Conservation (phyloP, 805 yeast species). For the Tetrapisispora taiwanensis region DNA sequence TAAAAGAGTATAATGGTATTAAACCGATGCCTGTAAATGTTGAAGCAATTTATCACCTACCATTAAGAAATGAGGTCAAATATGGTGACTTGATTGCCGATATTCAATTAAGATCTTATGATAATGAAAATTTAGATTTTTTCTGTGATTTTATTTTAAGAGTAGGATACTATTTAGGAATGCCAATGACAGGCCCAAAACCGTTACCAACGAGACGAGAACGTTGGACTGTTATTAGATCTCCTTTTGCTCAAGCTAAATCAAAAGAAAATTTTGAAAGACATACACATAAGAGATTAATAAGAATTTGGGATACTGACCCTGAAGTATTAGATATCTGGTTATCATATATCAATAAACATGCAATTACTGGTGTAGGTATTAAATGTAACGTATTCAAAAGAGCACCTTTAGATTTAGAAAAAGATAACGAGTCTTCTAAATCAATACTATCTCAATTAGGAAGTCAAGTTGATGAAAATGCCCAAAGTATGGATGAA, state of each 20-base stretch:
- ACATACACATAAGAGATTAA: slow-evolving; percentile 63
- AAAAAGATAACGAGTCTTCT: background rate
- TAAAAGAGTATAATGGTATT: too few species aligned
- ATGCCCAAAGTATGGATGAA: slow-evolving; percentile 12
- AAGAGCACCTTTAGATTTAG: slow-evolving; percentile 29
- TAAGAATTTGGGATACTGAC: slow-evolving; percentile 75
- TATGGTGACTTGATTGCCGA: slow-evolving; percentile 76
- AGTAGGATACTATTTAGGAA: slow-evolving; percentile 81
- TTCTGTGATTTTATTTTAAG: slow-evolving; percentile 79
- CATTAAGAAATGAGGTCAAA: slow-evolving; percentile 54
- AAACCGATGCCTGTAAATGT: slow-evolving; percentile 75
- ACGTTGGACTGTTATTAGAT: slow-evolving; percentile 85
- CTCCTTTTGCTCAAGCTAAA: slow-evolving; percentile 92
- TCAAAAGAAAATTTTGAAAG: slow-evolving; percentile 91
- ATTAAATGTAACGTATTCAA: slow-evolving; percentile 61
- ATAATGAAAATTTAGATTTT: slow-evolving; percentile 58
- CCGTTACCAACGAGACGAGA: slow-evolving; percentile 63
- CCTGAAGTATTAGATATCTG: slow-evolving; percentile 77
- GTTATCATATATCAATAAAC: slow-evolving; percentile 66
- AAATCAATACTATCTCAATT: background rate
- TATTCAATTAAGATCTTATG: slow-evolving; percentile 61
- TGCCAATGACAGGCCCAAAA: slow-evolving; percentile 70
- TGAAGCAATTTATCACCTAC: slow-evolving; percentile 71
- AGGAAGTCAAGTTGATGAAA: background rate
- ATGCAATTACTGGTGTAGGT: slow-evolving; percentile 74